A percentile compares a stretch with the other conserved stretches of the same genome.
Evolutionary conservation across 164 flowering plant genomes (phyloP).

Genomic region (Dillenia suffruticosa): DNA sequence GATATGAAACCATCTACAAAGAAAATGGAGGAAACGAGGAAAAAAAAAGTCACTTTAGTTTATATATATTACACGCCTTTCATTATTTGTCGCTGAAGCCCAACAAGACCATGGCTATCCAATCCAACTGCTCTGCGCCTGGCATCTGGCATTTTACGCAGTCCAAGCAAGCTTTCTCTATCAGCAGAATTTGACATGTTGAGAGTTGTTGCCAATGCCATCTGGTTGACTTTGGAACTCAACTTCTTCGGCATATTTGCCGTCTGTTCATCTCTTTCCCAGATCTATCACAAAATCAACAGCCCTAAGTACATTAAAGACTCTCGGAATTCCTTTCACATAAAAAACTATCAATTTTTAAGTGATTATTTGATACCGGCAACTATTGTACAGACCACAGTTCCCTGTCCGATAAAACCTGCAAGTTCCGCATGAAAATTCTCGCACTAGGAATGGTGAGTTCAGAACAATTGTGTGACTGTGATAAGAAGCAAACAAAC

Average conservation of each 20-base stretch:
- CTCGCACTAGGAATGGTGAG: no score
- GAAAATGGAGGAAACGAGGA: not conserved
- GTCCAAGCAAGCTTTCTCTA: slow-evolving; percentile 84
- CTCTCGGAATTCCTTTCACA: no score
- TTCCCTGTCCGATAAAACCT: no score
- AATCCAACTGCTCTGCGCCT: slow-evolving; percentile 57
- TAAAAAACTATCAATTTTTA: no score
- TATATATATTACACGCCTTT: slow-evolving; percentile 48
- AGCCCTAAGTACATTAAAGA: no score
- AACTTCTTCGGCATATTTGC: slow-evolving; percentile 66
- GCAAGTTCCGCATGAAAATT: no score
- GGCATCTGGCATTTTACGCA: slow-evolving; percentile 55
- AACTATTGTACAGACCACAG: no score
- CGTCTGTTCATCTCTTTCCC: slow-evolving; percentile 91
- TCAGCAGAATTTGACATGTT: slow-evolving; percentile 84
- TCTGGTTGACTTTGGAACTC: slow-evolving; percentile 73
- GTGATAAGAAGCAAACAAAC: no score
- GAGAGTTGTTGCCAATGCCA: slow-evolving; percentile 75
- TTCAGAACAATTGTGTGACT: no score
- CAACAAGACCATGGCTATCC: slow-evolving; percentile 81
- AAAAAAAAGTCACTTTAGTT: not conserved
- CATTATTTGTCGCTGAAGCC: slow-evolving; percentile 78
- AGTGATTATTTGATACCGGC: no score
- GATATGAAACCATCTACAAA: not conserved
- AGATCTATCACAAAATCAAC: slow-evolving; percentile 34